phyloP scores from a whole-genome alignment of 805 yeast species.

The Phaffomyces opuntiae region DNA sequence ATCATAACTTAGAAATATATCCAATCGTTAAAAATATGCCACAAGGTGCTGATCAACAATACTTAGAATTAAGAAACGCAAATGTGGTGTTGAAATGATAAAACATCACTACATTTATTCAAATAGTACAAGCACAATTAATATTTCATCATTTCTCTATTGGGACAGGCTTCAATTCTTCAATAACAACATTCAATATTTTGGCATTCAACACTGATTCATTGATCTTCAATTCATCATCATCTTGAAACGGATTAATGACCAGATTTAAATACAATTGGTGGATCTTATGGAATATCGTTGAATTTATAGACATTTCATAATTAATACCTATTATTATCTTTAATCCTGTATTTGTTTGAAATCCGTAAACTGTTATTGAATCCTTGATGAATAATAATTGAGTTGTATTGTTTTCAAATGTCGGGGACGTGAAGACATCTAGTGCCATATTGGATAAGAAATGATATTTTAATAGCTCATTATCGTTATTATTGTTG shows the following conservation, averaged over 20 bases:
- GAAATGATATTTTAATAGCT: slow-evolving; percentile 51
- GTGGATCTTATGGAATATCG: slow-evolving; percentile 38
- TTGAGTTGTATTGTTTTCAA: slow-evolving; percentile 32
- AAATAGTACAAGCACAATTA: background rate
- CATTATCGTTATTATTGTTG: slow-evolving; percentile 1
- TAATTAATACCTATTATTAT: slow-evolving; percentile 49
- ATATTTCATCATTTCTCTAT: background rate
- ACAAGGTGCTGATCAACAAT: slow-evolving; percentile 91
- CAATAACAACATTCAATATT: slow-evolving; percentile 11
- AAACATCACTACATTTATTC: too few species aligned
- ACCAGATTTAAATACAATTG: slow-evolving; percentile 46
- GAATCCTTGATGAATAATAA: slow-evolving; percentile 63
- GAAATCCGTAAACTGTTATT: slow-evolving; percentile 59
- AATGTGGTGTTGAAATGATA: slow-evolving; percentile 65
- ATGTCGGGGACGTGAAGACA: slow-evolving; percentile 48
- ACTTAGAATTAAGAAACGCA: slow-evolving; percentile 79
- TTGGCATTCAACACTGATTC: slow-evolving; percentile 14
- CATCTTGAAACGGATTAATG: slow-evolving; percentile 54
- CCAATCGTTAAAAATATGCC: slow-evolving; percentile 71
- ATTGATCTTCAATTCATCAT: slow-evolving; percentile 20
- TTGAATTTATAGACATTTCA: slow-evolving; percentile 23
- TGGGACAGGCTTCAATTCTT: background rate
- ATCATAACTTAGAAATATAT: slow-evolving; percentile 77
- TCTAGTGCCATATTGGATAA: slow-evolving; percentile 73
- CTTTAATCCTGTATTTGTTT: slow-evolving; percentile 61